phyloP scores from a whole-genome alignment of 106 monocot genomes.

The Hemerocallis citrina region DNA sequence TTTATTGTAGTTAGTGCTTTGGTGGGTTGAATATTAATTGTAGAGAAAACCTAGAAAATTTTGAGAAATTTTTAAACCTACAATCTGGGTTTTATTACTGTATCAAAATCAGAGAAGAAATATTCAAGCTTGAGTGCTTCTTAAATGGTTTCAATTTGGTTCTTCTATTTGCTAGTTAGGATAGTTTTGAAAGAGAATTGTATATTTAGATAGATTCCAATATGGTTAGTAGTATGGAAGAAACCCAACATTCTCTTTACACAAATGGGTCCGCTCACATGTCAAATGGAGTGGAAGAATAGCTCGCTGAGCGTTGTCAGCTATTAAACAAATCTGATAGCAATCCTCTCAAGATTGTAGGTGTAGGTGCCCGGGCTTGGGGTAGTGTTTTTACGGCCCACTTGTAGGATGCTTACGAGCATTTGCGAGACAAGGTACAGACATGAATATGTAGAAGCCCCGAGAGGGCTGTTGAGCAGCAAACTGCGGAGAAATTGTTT shows the following conservation, averaged over 20 bases:
- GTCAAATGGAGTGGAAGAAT: constrained; percentile 45
- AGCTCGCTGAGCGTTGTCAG: constrained; percentile 56
- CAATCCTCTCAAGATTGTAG: constrained; percentile 53
- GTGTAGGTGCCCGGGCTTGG: constrained; percentile 81
- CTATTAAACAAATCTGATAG: constrained; percentile 59
- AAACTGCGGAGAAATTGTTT: constrained; percentile 67
- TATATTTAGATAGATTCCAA: not conserved
- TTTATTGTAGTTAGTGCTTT: too few species aligned
- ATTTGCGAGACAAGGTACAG: constrained; percentile 63
- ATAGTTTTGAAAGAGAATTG: not conserved
- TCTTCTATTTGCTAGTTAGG: not conserved
- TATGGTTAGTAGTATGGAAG: constrained; percentile 30
- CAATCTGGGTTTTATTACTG: too few species aligned
- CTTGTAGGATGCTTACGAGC: constrained; percentile 60
- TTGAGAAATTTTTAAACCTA: too few species aligned
- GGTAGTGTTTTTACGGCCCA: constrained; percentile 70
- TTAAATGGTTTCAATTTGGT: too few species aligned
- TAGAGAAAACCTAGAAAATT: too few species aligned
- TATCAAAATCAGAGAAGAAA: too few species aligned
- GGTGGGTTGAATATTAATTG: too few species aligned
- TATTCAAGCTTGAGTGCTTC: too few species aligned
- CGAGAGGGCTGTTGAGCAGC: constrained; percentile 45
- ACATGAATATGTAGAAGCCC: constrained; percentile 64
- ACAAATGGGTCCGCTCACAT: constrained; percentile 30
- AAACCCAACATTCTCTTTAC: constrained; percentile 5